These are phyloP conservation scores for Durusdinium trenchii DNA, from an alignment of 73 alveolate species.

Conservation along the genomic window DNA sequence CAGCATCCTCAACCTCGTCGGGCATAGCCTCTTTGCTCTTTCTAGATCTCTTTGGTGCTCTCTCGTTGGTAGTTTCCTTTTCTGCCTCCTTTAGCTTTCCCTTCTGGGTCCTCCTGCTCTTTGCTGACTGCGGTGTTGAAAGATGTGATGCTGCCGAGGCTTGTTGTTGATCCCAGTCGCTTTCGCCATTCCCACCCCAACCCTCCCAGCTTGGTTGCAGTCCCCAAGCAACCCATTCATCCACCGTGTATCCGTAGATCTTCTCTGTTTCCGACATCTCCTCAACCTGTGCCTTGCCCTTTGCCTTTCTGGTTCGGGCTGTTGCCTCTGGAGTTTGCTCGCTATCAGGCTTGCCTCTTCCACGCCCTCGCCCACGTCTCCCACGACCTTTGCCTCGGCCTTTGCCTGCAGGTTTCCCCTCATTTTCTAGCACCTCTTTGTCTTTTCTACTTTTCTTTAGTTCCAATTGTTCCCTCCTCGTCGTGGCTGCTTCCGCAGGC, in stretches of 20 bases:
- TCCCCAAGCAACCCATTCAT: conserved; percentile 54
- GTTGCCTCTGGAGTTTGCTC: neutral
- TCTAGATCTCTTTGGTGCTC: neutral
- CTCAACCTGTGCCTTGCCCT: no score
- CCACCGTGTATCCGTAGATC: neutral
- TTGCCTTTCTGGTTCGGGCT: neutral
- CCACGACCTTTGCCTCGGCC: conserved; percentile 27
- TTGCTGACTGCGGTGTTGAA: neutral
- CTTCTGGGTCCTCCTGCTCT: neutral
- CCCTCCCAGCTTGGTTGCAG: neutral
- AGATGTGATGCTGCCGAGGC: neutral
- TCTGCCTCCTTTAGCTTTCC: no score
- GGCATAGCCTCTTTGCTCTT: neutral
- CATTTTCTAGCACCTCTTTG: neutral
- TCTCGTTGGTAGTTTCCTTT: neutral
- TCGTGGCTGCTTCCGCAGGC: neutral
- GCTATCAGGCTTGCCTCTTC: neutral
- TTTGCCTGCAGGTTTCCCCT: neutral
- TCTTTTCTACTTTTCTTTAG: neutral
- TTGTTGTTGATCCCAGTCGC: neutral
- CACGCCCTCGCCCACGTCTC: no score
- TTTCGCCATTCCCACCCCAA: neutral
- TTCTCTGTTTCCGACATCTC: neutral
- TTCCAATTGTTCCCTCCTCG: neutral
- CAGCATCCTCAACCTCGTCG: neutral